Base-by-base conservation (phyloP, 2,329 filamentous ascomycete species). In the Chaetomiaceae sp. region DNA sequence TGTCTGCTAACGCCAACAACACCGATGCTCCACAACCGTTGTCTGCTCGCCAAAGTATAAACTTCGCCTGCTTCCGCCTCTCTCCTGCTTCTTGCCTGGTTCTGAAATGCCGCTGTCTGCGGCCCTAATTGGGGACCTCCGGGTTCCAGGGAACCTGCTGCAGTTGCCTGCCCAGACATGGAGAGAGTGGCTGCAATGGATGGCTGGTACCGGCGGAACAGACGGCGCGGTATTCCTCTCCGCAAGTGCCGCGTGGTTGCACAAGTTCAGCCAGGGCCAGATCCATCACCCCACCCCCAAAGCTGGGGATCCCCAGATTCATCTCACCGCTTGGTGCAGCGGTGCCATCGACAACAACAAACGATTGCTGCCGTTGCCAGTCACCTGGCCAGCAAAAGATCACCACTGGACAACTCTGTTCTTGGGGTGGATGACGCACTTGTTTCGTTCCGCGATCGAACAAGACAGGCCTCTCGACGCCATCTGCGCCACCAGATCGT, bases 81-180 rank as follows among this genome's bases (percentile, higher is more conserved):
- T 4, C 46, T 20, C 25, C 21, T 19, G 19, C 19, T 10, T 19
- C 37, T 39, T 34, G 12, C 41, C 42, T 20, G 31, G 31, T 48
- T 51, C 39, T 48, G 50, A 13, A 42, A 37, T 41, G 30, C 23
- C 46, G 13, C 40, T 37, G 10, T 51, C 45, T 38, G 42, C 57
- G 54, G 57, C 42, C 44, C 42, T 58, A 50, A 51, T 59, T 59
- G 57, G 59, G 55, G 51, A 55, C 50, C 53, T 58, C 60, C 59
- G 52, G 50, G 17, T 44, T 44, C 35, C 44, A 41, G 46, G 34
- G 44, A 47, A 21, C n/a, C n/a, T n/a, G 21, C 17, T 51, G 44
- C 42, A 46, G 49, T 19, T 33, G 49, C 39, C 45, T 50, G 46
- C 40, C 34, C 33, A 33, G 41, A 35, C 38, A n/a, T 37, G 35